Evolutionary conservation across 2,329 filamentous ascomycete species (phyloP).

Genomic region (Monosporascus sp.): DNA sequence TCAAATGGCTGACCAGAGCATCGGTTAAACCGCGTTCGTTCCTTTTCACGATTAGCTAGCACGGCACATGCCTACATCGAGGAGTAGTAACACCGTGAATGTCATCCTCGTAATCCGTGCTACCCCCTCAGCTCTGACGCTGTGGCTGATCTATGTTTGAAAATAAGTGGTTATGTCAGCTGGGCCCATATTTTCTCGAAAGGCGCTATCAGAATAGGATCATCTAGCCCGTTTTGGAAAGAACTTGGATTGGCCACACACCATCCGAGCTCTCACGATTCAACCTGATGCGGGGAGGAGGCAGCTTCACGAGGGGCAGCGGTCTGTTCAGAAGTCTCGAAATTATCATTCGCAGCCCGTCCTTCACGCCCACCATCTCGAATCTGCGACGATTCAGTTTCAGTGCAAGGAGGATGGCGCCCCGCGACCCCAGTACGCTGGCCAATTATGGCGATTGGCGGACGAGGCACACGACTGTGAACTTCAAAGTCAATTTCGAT

Average conservation of each 20-base stretch:
- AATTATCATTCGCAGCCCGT: conserved; percentile 21
- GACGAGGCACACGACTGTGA: conserved; percentile 76
- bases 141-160: no score
- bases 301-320: conserved; percentile 21
- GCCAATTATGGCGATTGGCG: conserved; percentile 88
- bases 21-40: no score
- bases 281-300: conserved; percentile 19
- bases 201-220: background rate
- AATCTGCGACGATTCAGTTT: conserved; percentile 14
- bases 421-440: conserved; percentile 81
- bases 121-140: no score
- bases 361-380: conserved; percentile 10
- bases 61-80: no score
- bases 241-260: background rate
- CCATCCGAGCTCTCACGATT: background rate
- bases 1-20: no score
- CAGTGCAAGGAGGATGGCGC: conserved; percentile 22
- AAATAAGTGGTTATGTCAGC: no score
- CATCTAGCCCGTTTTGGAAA: background rate
- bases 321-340: conserved; percentile 22
- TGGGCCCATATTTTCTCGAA: no score
- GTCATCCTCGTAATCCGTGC: no score
- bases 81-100: no score
- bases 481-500: conserved; percentile 79
- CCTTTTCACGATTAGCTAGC: no score